These are phyloP conservation scores for Xeromyces bisporus DNA, from an alignment of 495 filamentous ascomycete genomes.

Conservation along the genomic window DNA sequence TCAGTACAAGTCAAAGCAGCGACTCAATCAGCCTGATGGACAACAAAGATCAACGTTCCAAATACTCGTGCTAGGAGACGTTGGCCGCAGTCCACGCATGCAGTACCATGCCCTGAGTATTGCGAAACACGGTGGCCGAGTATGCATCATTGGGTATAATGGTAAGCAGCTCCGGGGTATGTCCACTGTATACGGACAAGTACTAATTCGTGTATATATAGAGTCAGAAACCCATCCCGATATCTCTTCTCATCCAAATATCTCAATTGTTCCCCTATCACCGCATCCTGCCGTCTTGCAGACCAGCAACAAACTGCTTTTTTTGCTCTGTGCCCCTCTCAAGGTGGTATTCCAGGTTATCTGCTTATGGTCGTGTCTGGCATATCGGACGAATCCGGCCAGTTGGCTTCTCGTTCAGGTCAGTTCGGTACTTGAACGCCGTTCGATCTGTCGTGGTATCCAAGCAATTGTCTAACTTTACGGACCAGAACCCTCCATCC, in stretches of 20 bases:
- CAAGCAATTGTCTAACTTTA: conserved; percentile 4
- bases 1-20: conserved; percentile 21
- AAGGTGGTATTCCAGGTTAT: conserved; percentile 74
- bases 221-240: conserved; percentile 63
- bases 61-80: conserved; percentile 93
- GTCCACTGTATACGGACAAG: conserved; percentile 1
- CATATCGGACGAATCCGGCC: conserved; percentile 52
- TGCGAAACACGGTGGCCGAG: conserved; percentile 61
- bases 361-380: conserved; percentile 50
- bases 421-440: conserved; percentile 1
- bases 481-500: conserved; percentile 69
- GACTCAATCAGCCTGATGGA: conserved; percentile 2
- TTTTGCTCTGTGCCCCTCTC: conserved; percentile 61
- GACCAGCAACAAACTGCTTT: conserved; percentile 56
- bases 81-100: conserved; percentile 93
- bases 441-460: neutral
- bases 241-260: conserved; percentile 42
- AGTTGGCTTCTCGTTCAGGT: conserved; percentile 73
- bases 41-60: conserved; percentile 36
- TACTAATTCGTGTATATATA: conserved; percentile 7
- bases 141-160: conserved; percentile 75
- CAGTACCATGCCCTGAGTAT: conserved; percentile 95
- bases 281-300: conserved; percentile 43
- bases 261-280: conserved; percentile 50
- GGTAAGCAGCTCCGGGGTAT: conserved; percentile 31